A percentile compares a stretch with the other conserved stretches of the same genome.
Evolutionary conservation across 495 filamentous ascomycete genomes (phyloP).

Genomic region (Penicillium cataractarum): DNA sequence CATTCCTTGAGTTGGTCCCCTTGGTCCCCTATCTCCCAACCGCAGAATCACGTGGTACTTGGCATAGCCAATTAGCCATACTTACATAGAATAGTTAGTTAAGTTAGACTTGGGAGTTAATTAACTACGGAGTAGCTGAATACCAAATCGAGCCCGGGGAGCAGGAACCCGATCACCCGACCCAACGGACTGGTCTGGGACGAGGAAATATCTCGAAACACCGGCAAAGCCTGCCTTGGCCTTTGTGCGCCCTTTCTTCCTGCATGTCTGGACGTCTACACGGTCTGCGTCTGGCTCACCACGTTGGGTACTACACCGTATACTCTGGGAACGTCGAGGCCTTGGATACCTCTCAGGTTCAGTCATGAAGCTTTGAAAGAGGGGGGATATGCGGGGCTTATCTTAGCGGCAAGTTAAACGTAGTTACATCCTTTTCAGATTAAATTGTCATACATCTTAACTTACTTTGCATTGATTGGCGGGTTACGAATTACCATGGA

Average conservation of each 20-base stretch:
- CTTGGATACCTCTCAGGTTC: neutral
- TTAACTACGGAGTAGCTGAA: no score
- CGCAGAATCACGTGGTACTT: neutral
- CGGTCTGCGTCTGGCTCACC: neutral
- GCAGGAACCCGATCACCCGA: conserved; percentile 10
- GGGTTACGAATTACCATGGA: neutral
- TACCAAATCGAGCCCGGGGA: conserved; percentile 6
- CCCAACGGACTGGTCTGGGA: conserved; percentile 6
- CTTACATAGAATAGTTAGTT: neutral
- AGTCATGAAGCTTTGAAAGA: neutral
- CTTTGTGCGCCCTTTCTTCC: neutral
- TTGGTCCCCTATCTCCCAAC: neutral
- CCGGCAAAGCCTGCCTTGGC: neutral
- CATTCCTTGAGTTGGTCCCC: neutral
- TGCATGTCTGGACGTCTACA: neutral
- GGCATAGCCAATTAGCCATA: no score
- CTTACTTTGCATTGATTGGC: neutral
- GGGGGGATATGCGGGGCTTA: neutral
- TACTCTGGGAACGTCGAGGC: neutral
- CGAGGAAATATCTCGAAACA: conserved; percentile 11
- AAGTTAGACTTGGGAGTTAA: no score
- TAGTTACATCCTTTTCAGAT: neutral
- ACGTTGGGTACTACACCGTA: neutral
- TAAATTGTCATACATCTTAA: neutral
- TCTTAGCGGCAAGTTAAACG: neutral